These are phyloP conservation scores for Lithocarpus polystachyus DNA, from an alignment of 306 rosid species.

Conservation along the genomic window DNA sequence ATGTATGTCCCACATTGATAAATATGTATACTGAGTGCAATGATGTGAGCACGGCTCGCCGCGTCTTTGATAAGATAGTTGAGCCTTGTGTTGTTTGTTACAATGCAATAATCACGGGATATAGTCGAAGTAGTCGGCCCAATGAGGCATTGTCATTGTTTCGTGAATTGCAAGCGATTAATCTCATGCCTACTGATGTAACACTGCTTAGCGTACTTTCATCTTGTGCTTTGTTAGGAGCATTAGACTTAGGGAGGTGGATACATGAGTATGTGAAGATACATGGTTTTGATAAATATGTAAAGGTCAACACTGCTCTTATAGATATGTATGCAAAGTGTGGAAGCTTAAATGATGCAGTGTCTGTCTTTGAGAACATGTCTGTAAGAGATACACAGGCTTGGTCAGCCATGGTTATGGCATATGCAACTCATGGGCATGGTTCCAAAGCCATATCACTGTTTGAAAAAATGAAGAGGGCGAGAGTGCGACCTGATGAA, in stretches of 20 bases:
- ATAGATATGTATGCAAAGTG: slow-evolving; percentile 86
- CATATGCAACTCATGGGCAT: slow-evolving; percentile 75
- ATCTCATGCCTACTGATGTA: slow-evolving; percentile 65
- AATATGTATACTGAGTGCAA: slow-evolving; percentile 61
- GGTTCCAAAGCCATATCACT: slow-evolving; percentile 48
- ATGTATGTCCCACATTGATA: slow-evolving; percentile 66
- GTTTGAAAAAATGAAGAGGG: slow-evolving; percentile 71
- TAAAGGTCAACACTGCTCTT: slow-evolving; percentile 81
- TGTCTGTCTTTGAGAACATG: slow-evolving; percentile 59
- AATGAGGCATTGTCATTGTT: slow-evolving; percentile 81
- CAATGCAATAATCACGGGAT: slow-evolving; percentile 65
- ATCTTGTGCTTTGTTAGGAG: slow-evolving; percentile 68
- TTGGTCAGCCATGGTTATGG: slow-evolving; percentile 79
- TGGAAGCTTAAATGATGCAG: slow-evolving; percentile 69
- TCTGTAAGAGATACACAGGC: slow-evolving; percentile 67
- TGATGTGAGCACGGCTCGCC: slow-evolving; percentile 53
- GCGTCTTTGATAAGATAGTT: slow-evolving; percentile 58
- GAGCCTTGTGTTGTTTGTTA: slow-evolving; percentile 68
- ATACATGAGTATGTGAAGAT: slow-evolving; percentile 79
- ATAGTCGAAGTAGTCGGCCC: slow-evolving; percentile 59
- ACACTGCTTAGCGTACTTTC: slow-evolving; percentile 74
- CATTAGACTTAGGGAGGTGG: slow-evolving; percentile 79
- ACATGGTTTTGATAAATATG: slow-evolving; percentile 55
- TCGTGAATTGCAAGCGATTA: slow-evolving; percentile 61
- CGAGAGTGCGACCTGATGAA: slow-evolving; percentile 59